phyloP scores from a whole-genome alignment of 1,139 yeast genomes.

The Taiozyma sp. region DNA sequence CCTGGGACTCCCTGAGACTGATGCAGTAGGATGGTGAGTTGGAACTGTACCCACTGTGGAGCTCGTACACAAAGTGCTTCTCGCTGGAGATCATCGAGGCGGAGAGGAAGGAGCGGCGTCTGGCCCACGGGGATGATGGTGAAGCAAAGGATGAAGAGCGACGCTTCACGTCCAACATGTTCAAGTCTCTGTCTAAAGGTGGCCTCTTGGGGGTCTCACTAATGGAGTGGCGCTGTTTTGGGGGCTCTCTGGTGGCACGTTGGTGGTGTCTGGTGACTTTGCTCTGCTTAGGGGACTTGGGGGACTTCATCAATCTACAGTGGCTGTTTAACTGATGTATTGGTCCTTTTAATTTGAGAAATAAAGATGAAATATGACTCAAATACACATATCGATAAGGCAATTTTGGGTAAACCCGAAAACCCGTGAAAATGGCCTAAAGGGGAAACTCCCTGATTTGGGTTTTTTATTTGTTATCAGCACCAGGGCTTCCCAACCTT shows the following conservation, averaged over 20 bases:
- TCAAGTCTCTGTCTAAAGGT: background rate
- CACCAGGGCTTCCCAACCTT: background rate
- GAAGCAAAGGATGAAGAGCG: conserved; percentile 43
- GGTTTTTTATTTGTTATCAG: background rate
- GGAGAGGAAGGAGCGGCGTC: conserved; percentile 59
- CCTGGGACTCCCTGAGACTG: conserved; percentile 59
- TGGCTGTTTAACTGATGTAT: background rate
- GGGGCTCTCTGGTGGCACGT: background rate
- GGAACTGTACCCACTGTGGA: conserved; percentile 23
- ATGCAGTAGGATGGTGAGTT: conserved; percentile 24
- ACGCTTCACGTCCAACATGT: conserved; percentile 3
- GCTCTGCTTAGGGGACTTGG: background rate
- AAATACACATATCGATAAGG: background rate
- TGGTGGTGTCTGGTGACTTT: background rate
- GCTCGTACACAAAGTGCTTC: conserved; percentile 53
- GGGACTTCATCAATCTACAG: background rate
- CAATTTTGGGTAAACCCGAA: background rate
- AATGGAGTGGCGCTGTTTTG: background rate
- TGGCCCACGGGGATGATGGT: conserved; percentile 49
- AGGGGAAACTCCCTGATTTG: background rate
- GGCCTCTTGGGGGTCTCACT: background rate
- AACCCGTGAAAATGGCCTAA: background rate
- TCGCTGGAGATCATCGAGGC: conserved; percentile 60
- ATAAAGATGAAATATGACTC: too few species aligned
- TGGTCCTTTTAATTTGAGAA: background rate